Evolutionary conservation across 441 rosid genomes (phyloP).

Genomic region (Pelargonium citronellum): DNA sequence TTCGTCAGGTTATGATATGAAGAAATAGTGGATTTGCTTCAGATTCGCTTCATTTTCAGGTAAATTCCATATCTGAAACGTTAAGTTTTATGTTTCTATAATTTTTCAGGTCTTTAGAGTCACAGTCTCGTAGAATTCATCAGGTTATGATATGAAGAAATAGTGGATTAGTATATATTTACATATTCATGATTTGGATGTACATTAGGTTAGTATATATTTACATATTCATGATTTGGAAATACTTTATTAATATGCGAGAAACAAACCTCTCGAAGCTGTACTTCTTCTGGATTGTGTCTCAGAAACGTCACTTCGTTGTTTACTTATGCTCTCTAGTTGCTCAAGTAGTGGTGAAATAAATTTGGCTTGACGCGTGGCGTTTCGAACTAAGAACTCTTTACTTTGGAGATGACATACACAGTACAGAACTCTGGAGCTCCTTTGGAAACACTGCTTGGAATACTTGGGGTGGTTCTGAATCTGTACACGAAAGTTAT

Average conservation of each 20-base stretch:
- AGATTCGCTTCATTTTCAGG: too few relatives aligned
- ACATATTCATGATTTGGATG: too few relatives aligned
- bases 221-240: too few relatives aligned
- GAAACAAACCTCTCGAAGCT: constrained; percentile 48
- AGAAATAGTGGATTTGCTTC: too few relatives aligned
- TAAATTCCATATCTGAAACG: too few relatives aligned
- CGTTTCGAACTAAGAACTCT: constrained; percentile 48
- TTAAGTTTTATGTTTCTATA: too few relatives aligned
- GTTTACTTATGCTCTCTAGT: constrained; percentile 32
- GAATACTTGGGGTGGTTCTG: constrained; percentile 44
- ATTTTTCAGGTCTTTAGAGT: too few relatives aligned
- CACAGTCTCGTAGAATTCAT: too few relatives aligned
- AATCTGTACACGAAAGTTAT: constrained; percentile 38
- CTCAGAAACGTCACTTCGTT: constrained; percentile 25
- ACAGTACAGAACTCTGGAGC: constrained; percentile 90
- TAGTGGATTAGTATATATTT: too few relatives aligned
- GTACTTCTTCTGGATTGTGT: constrained; percentile 28
- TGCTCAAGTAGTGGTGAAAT: constrained; percentile 57
- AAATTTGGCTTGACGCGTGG: constrained; percentile 58
- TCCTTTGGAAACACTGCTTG: constrained; percentile 51
- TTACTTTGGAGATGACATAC: constrained; percentile 68
- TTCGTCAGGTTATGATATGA: too few relatives aligned
- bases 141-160: too few relatives aligned
- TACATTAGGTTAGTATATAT: neutral
- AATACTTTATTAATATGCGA: neutral